Evolutionary conservation across 192 early-diverging fungal genomes (phyloP).

Genomic region (Coemansia sp.): DNA sequence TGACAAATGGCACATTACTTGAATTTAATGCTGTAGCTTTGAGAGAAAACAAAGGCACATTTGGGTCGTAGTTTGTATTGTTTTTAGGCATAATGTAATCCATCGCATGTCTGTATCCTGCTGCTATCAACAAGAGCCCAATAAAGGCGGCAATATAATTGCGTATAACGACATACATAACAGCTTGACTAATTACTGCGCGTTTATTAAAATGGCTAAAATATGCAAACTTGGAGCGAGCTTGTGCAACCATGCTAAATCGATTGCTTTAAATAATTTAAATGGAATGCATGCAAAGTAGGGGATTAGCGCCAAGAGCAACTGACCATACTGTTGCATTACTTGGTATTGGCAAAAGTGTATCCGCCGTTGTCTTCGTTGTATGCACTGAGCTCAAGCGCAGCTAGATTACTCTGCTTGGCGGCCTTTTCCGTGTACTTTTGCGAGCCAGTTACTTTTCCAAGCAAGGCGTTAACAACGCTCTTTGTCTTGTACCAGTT

Average conservation of each 20-base stretch:
- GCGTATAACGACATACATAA: neutral
- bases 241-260: neutral
- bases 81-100: neutral
- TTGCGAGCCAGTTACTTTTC: slow-evolving; percentile 33
- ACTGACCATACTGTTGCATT: neutral
- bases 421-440: slow-evolving; percentile 32
- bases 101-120: neutral
- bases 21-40: slow-evolving; percentile 44
- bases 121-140: neutral
- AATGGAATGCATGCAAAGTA: neutral
- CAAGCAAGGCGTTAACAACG: slow-evolving; percentile 22
- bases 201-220: neutral
- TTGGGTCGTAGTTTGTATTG: slow-evolving; percentile 36
- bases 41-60: slow-evolving; percentile 37
- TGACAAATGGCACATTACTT: slow-evolving; percentile 48
- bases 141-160: neutral
- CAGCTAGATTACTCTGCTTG: slow-evolving; percentile 38
- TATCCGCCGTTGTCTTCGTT: slow-evolving; percentile 36
- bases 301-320: neutral
- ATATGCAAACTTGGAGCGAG: neutral
- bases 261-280: neutral
- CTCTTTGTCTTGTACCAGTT: slow-evolving; percentile 51
- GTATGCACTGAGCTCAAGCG: slow-evolving; percentile 45
- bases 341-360: slow-evolving; percentile 28
- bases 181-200: neutral